phyloP scores from a whole-genome alignment of 192 early-diverging fungal genomes.

The Geranomyces michiganensis region DNA sequence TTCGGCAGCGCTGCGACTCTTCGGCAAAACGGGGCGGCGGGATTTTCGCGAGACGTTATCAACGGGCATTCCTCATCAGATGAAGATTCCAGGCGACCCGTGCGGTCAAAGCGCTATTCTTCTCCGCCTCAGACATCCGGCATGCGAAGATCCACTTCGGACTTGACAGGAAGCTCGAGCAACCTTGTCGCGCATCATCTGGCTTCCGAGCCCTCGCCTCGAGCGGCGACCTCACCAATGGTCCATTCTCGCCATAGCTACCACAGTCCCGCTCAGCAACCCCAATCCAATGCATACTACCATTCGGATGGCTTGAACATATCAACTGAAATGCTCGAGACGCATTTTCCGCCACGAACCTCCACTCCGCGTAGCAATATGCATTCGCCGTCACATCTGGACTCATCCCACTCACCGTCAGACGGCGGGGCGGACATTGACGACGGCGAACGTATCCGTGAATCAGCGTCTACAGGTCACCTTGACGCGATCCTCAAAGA shows the following conservation, averaged over 20 bases:
- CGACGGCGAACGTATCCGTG: neutral
- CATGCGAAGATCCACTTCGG: neutral
- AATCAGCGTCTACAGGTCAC: neutral
- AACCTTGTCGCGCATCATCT: too few species aligned
- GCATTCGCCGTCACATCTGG: neutral
- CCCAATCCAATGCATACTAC: neutral
- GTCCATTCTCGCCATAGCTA: neutral
- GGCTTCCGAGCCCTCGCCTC: too few species aligned
- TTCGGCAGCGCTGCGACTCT: neutral
- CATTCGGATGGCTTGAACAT: neutral
- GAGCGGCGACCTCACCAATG: too few species aligned
- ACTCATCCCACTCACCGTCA: neutral
- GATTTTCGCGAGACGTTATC: neutral
- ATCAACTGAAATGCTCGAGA: slow-evolving; percentile 7
- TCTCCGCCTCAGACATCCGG: neutral
- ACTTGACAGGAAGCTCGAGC: neutral
- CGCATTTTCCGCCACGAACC: slow-evolving; percentile 3
- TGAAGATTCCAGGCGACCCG: neutral
- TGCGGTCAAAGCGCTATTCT: neutral
- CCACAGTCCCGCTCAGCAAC: neutral
- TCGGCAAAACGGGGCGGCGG: neutral
- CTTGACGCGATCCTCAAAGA: slow-evolving; percentile 5
- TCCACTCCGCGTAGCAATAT: neutral
- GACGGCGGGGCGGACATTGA: neutral
- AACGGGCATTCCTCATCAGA: neutral